These are phyloP conservation scores for Diaporthe longicolla DNA, from an alignment of 2,329 filamentous ascomycete species.

Conservation along the genomic window DNA sequence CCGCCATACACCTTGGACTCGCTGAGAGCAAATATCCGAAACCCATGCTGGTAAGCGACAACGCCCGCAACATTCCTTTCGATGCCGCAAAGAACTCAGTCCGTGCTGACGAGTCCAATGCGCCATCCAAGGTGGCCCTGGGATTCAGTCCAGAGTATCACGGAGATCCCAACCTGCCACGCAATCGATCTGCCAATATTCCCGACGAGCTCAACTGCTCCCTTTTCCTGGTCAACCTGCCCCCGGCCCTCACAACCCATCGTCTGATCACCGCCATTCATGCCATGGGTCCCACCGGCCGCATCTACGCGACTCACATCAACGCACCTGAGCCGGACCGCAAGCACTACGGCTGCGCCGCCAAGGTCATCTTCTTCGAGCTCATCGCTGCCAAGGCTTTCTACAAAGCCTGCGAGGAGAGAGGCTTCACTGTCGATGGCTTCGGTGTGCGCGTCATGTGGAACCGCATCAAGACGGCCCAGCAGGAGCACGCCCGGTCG, in stretches of 20 bases:
- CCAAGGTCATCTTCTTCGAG: constrained; percentile 66
- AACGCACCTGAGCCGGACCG: constrained; percentile 59
- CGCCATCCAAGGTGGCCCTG: neutral
- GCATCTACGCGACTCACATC: constrained; percentile 66
- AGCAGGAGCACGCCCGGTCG: constrained; percentile 48
- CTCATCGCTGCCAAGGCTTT: constrained; percentile 55
- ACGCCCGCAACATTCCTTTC: neutral
- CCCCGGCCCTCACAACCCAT: constrained; percentile 56
- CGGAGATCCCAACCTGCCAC: constrained; percentile 53
- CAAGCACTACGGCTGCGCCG: constrained; percentile 57
- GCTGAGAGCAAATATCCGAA: neutral
- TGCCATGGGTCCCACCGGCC: constrained; percentile 62
- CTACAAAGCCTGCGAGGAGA: constrained; percentile 43
- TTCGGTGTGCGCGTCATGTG: constrained; percentile 56
- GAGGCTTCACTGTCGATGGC: constrained; percentile 55
- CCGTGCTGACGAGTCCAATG: neutral
- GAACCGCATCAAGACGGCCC: constrained; percentile 64
- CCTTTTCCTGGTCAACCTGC: constrained; percentile 67
- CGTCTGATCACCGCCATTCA: constrained; percentile 62
- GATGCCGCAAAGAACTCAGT: neutral
- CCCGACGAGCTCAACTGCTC: constrained; percentile 61
- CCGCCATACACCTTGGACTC: constrained; percentile 5
- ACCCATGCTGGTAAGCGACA: constrained; percentile 17
- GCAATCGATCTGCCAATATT: constrained; percentile 58
- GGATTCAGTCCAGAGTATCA: constrained; percentile 56